Conservation (phyloP, 768 basidiomycete species). For the Leccinum obscurum region DNA sequence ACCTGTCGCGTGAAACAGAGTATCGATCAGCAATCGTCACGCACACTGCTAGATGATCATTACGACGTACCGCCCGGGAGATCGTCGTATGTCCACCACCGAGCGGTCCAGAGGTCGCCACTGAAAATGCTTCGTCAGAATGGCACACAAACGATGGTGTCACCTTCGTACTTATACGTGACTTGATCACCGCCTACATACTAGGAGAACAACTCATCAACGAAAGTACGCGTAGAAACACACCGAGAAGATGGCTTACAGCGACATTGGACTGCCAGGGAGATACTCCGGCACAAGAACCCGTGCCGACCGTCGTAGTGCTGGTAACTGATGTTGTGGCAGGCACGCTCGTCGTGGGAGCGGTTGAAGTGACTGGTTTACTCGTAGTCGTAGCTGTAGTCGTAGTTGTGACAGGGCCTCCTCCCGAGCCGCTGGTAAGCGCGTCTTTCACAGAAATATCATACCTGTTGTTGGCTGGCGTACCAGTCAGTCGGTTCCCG, state of each 20-base stretch:
- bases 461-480: constrained; percentile 53
- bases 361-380: constrained; percentile 23
- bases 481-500: background rate
- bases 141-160: background rate
- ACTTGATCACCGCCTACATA: constrained; percentile 48
- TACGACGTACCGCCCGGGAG: constrained; percentile 31
- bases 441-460: constrained; percentile 61
- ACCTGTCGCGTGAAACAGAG: constrained; percentile 4
- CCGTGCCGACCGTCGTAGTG: constrained; percentile 9
- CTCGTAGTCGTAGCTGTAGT: constrained; percentile 20
- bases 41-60: background rate
- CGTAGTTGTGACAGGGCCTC: constrained; percentile 9
- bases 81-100: constrained; percentile 49
- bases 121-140: constrained; percentile 24
- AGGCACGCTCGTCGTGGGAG: constrained; percentile 11
- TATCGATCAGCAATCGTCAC: background rate
- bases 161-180: constrained; percentile 39
- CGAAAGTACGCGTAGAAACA: background rate
- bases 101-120: constrained; percentile 50
- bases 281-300: constrained; percentile 44
- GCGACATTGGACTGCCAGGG: constrained; percentile 43
- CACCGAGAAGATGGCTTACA: constrained; percentile 30
- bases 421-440: constrained; percentile 44
- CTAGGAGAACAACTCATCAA: constrained; percentile 22
- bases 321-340: constrained; percentile 6